Evolutionary conservation across 192 early-diverging fungal genomes (phyloP), one percentile per base, ranked within the genome.

Genomic region (Dissophora globulifera): DNA sequence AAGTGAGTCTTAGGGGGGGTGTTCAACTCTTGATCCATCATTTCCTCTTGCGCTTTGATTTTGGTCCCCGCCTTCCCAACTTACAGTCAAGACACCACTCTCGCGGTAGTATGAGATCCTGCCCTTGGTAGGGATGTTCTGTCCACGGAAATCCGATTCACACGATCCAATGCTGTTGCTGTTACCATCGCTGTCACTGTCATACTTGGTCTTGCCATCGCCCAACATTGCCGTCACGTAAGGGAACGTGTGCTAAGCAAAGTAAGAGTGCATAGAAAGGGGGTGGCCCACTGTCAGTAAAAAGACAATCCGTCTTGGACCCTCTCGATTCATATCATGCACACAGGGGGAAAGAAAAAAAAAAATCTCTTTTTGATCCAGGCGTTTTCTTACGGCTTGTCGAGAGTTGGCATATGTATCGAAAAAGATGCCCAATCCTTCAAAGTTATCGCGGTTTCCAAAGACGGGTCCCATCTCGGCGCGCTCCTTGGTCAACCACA

Each of bases 371-470:
- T n/a, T n/a, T n/a, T n/a, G n/a, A n/a, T n/a, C n/a, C n/a, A 13
- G 35, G 35, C 7, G 35, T 6, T 9, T 13, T 2, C 30, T 27
- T 38, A 86, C 85, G 29, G 74, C 50, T 30, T 79, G 71, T 59
- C 90, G 78, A 55, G 90, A 83, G 74, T 98, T 98, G 43, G 92
- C 85, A 72, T 97, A 98, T 5, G 96, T 98, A 81, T 98, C 98
- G 71, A 99, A 97, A 70, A 98, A 95, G 58, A 99, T 78, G 19
- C 96, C 98, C 26, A 99, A 80, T 0, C 98, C 98, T 30, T 88
- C 87, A 79, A 98, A 98, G 46, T 90, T 78, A 75, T 97, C 94
- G 31, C 83, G 69, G 71, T 82, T 90, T 13, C 97, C 97, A 89
- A 97, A 97, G 43, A 97, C 95, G 32, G 93, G 90, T 0, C 97